Evolutionary conservation across 2,329 filamentous ascomycete species (phyloP).

Genomic region (Colletotrichum sp.): DNA sequence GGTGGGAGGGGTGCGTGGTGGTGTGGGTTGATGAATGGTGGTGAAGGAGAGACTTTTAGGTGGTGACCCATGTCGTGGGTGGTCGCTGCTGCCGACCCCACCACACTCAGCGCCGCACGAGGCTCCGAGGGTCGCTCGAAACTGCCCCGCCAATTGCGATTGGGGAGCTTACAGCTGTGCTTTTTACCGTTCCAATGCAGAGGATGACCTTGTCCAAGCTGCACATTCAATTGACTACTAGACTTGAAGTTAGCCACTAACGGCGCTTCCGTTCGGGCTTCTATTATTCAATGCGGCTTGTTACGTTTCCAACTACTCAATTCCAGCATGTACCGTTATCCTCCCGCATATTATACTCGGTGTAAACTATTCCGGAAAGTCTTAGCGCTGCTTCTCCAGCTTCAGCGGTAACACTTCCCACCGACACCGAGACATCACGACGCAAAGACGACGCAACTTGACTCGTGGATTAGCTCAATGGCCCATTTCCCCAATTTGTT

Average conservation of each 20-base stretch:
- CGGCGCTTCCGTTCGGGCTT: not conserved
- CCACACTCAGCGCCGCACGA: slow-evolving; percentile 4
- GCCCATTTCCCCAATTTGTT: not conserved
- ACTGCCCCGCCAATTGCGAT: slow-evolving; percentile 11
- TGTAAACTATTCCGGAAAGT: not conserved
- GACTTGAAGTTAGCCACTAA: not conserved
- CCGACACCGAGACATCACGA: not conserved
- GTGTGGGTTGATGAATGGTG: not conserved
- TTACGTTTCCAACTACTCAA: not conserved
- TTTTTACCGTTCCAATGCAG: not conserved
- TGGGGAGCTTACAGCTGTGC: not conserved
- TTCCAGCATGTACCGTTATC: not conserved
- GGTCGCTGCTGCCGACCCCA: slow-evolving; percentile 7
- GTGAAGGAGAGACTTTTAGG: slow-evolving; percentile 16
- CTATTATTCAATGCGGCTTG: not conserved
- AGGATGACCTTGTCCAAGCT: not conserved
- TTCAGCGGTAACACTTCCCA: not conserved
- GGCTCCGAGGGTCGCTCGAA: slow-evolving; percentile 10
- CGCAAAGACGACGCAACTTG: not conserved
- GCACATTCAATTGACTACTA: not conserved
- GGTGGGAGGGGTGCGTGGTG: not conserved
- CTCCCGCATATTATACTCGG: not conserved
- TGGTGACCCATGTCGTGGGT: slow-evolving; percentile 4
- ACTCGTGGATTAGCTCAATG: not conserved
- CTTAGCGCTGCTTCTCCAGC: not conserved